Base-by-base conservation (phyloP, 805 yeast genomes). In the Priceomyces fermenticarens region DNA sequence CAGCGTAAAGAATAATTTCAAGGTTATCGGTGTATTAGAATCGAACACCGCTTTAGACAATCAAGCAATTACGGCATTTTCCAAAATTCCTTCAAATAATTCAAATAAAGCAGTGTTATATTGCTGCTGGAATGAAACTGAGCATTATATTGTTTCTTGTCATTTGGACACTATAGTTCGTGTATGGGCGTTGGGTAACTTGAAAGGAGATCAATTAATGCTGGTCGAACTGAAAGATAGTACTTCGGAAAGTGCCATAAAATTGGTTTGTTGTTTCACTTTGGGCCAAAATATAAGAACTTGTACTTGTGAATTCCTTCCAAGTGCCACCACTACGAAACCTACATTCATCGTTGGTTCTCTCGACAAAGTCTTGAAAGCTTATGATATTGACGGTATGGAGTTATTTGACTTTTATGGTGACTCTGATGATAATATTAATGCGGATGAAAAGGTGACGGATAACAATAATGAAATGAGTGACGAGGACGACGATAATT, bases 101-200 rank as follows among this genome's bases (percentile, higher is more conserved):
- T 58, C 55, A 33, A 48, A 57, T 32, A 52, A 58, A 47, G 72
- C 83, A 2, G 75, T 87, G 3, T 72, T 83, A 33, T 83, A 80
- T 53, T 70, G 84, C 14, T 72, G 85, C 8, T 90, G 95, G 85
- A 86, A 90, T 3, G 82, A 82, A 0, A 81, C 82, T 51, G 90
- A 87, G 52, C 54, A 72, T 5, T 75, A 74, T 52, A 47, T 90
- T 17, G 75, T 89, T 8, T 76, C 88, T 3, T 81, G 93, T 42
- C 78, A 90, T 7, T 75, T 83, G 48, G 95, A 87, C 59, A 80
- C 81, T 25, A 69, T 74, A 10, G 81, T 87, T 5, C 73, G 81
- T 38, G 65, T 90, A 2, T 88, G 95, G 88, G 79, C 80, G 49
- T 63, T 83, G 2, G 60, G 58, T 7, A 62, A 51, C n/a, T 44